These are phyloP conservation scores for Phytophthora litchii DNA, from an alignment of 352 stramenopile genomes.

Conservation along the genomic window DNA sequence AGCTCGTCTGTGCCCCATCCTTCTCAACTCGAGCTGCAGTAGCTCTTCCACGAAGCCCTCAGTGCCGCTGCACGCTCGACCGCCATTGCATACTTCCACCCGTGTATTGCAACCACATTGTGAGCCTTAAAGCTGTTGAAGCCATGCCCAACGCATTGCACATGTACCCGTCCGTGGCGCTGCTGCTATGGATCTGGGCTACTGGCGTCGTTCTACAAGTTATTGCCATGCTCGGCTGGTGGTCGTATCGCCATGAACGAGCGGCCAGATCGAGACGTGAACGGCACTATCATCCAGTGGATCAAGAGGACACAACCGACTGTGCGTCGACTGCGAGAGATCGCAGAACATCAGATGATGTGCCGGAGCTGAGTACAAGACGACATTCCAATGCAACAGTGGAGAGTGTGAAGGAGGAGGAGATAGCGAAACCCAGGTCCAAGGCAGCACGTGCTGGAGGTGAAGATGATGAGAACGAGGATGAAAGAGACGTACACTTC, in stretches of 20 bases:
- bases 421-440: background rate
- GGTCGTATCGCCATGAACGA: conserved; percentile 25
- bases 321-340: conserved; percentile 12
- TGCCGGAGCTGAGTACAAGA: conserved; percentile 20
- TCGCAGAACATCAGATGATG: conserved; percentile 23
- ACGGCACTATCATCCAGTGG: conserved; percentile 9
- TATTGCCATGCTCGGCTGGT: conserved; percentile 33
- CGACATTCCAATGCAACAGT: conserved; percentile 13
- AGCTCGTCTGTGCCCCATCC: conserved; percentile 24
- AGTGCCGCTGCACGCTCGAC: background rate
- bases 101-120: background rate
- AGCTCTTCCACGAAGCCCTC: too few species aligned
- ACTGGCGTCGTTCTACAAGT: conserved; percentile 40
- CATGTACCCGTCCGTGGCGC: conserved; percentile 45
- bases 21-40: background rate
- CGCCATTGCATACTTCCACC: too few species aligned
- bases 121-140: background rate
- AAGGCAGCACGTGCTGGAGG: conserved; percentile 22
- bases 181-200: conserved; percentile 38
- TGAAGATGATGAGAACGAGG: conserved; percentile 21
- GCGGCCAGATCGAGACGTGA: background rate
- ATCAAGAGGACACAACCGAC: conserved; percentile 15
- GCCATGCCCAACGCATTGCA: conserved; percentile 46
- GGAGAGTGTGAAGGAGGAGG: conserved; percentile 14
- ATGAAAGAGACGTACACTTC: conserved; percentile 20